These are phyloP conservation scores for Verticillium albo-atrum DNA, from an alignment of 2,329 filamentous ascomycete species.

Conservation along the genomic window DNA sequence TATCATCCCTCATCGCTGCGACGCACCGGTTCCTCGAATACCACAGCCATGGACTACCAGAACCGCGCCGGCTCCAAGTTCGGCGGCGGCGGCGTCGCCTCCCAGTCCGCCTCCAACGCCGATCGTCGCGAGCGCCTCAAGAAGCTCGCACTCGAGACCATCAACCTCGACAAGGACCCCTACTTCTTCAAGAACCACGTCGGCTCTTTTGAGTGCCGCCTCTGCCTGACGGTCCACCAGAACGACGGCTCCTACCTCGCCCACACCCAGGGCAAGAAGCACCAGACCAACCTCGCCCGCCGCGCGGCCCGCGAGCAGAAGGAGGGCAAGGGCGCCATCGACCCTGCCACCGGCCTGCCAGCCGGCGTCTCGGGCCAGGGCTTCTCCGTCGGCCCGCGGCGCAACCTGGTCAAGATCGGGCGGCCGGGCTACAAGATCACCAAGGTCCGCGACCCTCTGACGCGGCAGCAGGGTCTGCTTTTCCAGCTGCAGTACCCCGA, in stretches of 20 bases:
- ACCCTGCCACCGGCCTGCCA: constrained; percentile 65
- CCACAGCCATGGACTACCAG: constrained; percentile 68
- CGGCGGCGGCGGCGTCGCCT: constrained; percentile 94
- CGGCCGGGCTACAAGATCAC: constrained; percentile 97
- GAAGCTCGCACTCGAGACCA: constrained; percentile 96
- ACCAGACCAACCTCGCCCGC: constrained; percentile 95
- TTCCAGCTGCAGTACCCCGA: constrained; percentile 97
- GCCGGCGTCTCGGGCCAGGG: constrained; percentile 71
- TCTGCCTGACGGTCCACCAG: constrained; percentile 96
- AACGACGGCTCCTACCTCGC: constrained; percentile 99
- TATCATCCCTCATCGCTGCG: background rate
- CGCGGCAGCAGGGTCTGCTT: constrained; percentile 82
- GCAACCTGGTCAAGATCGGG: constrained; percentile 90
- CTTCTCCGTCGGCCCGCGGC: constrained; percentile 54
- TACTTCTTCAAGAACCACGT: constrained; percentile 99
- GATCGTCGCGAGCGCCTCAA: constrained; percentile 95
- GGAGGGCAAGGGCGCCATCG: constrained; percentile 70
- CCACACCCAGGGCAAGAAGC: constrained; percentile 96
- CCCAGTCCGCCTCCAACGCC: constrained; percentile 87
- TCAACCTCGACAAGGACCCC: constrained; percentile 98
- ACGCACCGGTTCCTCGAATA: background rate
- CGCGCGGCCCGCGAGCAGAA: constrained; percentile 94
- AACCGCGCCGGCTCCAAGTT: constrained; percentile 97
- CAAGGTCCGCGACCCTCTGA: constrained; percentile 86
- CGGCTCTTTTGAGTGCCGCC: constrained; percentile 93